A percentile compares a stretch with the other conserved stretches of the same genome.
These are phyloP conservation scores for Erodium maritimum DNA, from an alignment of 345 rosid genomes.

Conservation along the genomic window DNA sequence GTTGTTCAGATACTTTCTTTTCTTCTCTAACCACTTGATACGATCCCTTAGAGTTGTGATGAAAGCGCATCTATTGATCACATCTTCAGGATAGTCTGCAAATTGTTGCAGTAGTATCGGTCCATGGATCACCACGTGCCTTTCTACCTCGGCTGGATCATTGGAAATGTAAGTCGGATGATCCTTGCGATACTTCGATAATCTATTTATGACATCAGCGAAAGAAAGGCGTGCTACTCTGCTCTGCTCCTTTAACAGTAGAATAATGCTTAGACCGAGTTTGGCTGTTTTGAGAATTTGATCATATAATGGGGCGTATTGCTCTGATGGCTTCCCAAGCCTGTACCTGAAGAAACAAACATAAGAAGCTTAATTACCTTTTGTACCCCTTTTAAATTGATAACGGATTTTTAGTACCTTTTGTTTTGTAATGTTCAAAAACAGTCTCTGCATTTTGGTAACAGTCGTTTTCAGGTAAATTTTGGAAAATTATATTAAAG, in stretches of 20 bases:
- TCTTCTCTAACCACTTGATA: conserved; percentile 59
- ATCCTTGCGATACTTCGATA: conserved; percentile 34
- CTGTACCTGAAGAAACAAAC: conserved; percentile 48
- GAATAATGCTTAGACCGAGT: conserved; percentile 48
- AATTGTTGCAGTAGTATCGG: conserved; percentile 57
- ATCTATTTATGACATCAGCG: conserved; percentile 32
- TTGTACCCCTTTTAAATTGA: no score
- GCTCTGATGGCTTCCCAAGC: conserved; percentile 77
- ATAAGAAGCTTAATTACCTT: no score
- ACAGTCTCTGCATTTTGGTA: no score
- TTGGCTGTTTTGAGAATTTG: conserved; percentile 59
- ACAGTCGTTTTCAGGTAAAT: no score
- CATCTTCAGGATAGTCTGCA: conserved; percentile 44
- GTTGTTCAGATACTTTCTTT: conserved; percentile 35
- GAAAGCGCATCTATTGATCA: conserved; percentile 49
- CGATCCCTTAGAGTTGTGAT: conserved; percentile 47
- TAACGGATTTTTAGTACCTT: no score
- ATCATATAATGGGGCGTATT: conserved; percentile 60
- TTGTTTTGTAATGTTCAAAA: no score
- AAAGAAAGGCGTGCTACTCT: conserved; percentile 57
- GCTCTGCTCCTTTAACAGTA: conserved; percentile 44
- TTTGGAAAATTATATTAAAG: no score
- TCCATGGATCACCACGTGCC: conserved; percentile 73
- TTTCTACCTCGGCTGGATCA: conserved; percentile 41
- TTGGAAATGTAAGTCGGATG: conserved; percentile 53